These are phyloP conservation scores for Jatropha multifida DNA, from an alignment of 441 rosid genomes.

Conservation along the genomic window DNA sequence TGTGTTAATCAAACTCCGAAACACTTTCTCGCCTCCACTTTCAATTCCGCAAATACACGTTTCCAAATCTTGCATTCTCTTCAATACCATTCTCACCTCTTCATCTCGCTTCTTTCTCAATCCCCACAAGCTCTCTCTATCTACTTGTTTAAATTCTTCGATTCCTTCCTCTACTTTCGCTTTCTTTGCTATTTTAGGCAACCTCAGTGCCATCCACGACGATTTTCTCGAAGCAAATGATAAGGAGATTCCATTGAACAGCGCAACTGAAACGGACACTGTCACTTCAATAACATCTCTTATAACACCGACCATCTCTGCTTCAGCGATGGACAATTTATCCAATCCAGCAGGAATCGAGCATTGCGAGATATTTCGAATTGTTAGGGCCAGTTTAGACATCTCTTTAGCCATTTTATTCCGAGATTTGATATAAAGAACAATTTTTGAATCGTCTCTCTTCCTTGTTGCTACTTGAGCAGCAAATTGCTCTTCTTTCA, in stretches of 20 bases:
- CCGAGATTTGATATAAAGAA: conserved; percentile 42
- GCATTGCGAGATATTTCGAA: conserved; percentile 32
- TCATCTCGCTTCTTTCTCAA: conserved; percentile 58
- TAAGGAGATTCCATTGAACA: conserved; percentile 49
- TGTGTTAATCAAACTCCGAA: conserved; percentile 51
- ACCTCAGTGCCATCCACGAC: conserved; percentile 36
- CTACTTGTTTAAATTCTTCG: conserved; percentile 48
- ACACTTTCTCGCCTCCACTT: conserved; percentile 39
- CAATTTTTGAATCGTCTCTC: conserved; percentile 51
- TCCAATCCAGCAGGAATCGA: conserved; percentile 26
- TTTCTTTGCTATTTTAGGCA: conserved; percentile 41
- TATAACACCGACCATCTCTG: conserved; percentile 47
- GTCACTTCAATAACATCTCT: conserved; percentile 52
- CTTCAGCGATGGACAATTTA: conserved; percentile 28
- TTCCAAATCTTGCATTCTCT: conserved; percentile 60
- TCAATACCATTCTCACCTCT: conserved; percentile 47
- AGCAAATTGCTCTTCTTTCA: conserved; percentile 65
- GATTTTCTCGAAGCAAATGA: conserved; percentile 36
- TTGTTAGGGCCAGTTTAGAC: conserved; percentile 40
- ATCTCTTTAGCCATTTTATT: conserved; percentile 51
- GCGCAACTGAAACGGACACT: conserved; percentile 47
- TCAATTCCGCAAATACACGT: conserved; percentile 47
- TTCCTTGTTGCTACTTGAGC: conserved; percentile 64
- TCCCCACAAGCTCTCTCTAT: conserved; percentile 46
- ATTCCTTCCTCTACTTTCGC: conserved; percentile 38